These are phyloP conservation scores for Neotropicomus parvogracilis DNA, from an alignment of 1,284 basidiomycete genomes.

Conservation along the genomic window DNA sequence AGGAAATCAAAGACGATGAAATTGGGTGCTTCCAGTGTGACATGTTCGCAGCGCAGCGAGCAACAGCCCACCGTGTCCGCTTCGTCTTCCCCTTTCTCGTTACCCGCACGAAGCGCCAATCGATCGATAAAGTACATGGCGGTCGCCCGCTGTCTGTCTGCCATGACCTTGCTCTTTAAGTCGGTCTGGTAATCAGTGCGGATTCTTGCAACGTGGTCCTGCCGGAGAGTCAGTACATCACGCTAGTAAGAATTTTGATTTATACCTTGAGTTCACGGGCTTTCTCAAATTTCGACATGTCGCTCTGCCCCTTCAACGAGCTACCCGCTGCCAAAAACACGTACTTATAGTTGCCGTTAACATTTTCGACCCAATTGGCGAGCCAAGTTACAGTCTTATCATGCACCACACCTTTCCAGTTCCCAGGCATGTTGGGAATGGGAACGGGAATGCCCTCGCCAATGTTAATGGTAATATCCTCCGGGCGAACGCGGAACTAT, in stretches of 20 bases:
- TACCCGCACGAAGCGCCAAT: conserved; percentile 92
- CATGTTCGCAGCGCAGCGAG: conserved; percentile 91
- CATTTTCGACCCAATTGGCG: conserved; percentile 95
- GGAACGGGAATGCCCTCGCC: conserved; percentile 73
- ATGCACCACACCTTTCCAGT: conserved; percentile 83
- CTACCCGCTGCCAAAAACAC: conserved; percentile 94
- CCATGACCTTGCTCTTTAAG: conserved; percentile 87
- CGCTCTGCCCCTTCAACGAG: conserved; percentile 93
- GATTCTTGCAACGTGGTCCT: conserved; percentile 89
- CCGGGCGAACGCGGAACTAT: conserved; percentile 82
- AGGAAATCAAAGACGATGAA: conserved; percentile 92
- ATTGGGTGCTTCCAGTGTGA: conserved; percentile 85
- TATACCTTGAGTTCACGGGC: conserved; percentile 87
- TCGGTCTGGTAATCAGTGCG: conserved; percentile 84
- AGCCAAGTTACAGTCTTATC: conserved; percentile 97
- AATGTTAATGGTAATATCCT: conserved; percentile 94
- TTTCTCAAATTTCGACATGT: conserved; percentile 96
- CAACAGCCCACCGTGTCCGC: conserved; percentile 98
- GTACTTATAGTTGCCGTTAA: conserved; percentile 91
- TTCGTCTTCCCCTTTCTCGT: conserved; percentile 97
- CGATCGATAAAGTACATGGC: conserved; percentile 97
- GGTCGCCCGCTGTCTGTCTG: conserved; percentile 88
- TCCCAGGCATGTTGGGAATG: conserved; percentile 81
- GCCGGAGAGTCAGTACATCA: conserved; percentile 12
- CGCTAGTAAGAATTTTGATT: neutral